Evolutionary conservation across 805 yeast genomes (phyloP).

Genomic region (Myxozyma lipomycoides): DNA sequence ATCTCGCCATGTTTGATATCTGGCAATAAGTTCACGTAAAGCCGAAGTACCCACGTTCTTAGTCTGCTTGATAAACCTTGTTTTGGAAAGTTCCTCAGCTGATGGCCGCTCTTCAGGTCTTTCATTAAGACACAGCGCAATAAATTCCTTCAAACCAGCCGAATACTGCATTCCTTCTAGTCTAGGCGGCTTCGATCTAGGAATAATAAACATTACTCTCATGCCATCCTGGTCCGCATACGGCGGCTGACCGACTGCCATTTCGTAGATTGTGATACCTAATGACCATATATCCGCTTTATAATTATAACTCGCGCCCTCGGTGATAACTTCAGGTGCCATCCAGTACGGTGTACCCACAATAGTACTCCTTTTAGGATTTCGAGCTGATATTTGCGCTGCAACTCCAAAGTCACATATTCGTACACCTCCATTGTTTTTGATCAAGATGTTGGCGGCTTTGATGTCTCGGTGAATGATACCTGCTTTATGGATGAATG

Average conservation of each 20-base stretch:
- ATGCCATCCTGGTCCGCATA: conserved; percentile 91
- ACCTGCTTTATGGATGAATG: conserved; percentile 78
- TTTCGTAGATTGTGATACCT: conserved; percentile 90
- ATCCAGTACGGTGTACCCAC: conserved; percentile 62
- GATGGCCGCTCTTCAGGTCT: conserved; percentile 81
- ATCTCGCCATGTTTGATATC: conserved; percentile 54
- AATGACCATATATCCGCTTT: conserved; percentile 97
- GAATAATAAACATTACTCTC: conserved; percentile 90
- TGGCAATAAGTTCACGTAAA: conserved; percentile 67
- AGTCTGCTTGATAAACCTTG: conserved; percentile 65
- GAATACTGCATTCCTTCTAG: conserved; percentile 86
- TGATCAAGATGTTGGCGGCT: conserved; percentile 89
- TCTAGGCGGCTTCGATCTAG: conserved; percentile 91
- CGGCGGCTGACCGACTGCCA: conserved; percentile 97
- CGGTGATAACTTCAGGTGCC: conserved; percentile 51
- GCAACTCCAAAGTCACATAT: conserved; percentile 99
- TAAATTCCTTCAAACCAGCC: conserved; percentile 70
- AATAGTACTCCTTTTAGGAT: conserved; percentile 82
- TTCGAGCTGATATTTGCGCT: conserved; percentile 75
- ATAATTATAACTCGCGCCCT: conserved; percentile 47
- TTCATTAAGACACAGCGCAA: conserved; percentile 90
- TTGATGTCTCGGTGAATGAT: conserved; percentile 95
- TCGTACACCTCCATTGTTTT: conserved; percentile 84
- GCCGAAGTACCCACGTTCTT: conserved; percentile 56
- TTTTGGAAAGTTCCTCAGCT: conserved; percentile 77